Base-by-base conservation (phyloP, 2,329 filamentous ascomycete species). In the Achaetomium macrosporum region DNA sequence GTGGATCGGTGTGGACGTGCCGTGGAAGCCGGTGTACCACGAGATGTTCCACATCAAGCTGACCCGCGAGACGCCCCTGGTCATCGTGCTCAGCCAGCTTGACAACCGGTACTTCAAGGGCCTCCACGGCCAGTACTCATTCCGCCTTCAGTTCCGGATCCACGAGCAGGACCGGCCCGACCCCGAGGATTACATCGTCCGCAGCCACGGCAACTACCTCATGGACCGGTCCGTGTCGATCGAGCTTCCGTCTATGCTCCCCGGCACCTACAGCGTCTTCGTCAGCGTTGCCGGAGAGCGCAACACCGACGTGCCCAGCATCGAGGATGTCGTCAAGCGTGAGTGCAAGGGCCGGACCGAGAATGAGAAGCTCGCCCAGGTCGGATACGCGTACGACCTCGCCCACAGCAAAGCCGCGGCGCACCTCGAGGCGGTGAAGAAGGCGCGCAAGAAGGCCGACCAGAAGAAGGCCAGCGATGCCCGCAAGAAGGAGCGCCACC, bases 141-240 rank as follows among this genome's bases (percentile, higher is more conserved):
- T 81, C 63, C 68, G 73, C 19, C 66, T 82, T 10, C 72, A 75
- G 40, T 80, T 83, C 62, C 74, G 79, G 13, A 62, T 83, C 2
- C 78, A 83, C 53, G 66, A 68, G 47, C 67, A 73, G 63, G 60
- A 71, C 67, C 43, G 73, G 65, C 45, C 71, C 66, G 60, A 63
- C 7, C 62, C 66, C 7, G 75, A 78, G 50, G 76, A 79, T 58
- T 80, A 81, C 58, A 70, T 81, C 13, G 76, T 81, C 13, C 75
- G 78, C 61, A 79, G 75, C 53, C 73, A 79, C 47, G 70, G 71
- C 31, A 73, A 75, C 33, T 76, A 78, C 55, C 69, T 77, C 20
- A 88, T 90, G 79, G 82, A 76, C 19, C 83, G 89, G 7, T 88
- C 85, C 1, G 84, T 90, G 37, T 90, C 85, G 47, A 83, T 87